These are phyloP conservation scores for Blechomonas ayalai DNA, from an alignment of 208 protist genomes.

Conservation along the genomic window DNA sequence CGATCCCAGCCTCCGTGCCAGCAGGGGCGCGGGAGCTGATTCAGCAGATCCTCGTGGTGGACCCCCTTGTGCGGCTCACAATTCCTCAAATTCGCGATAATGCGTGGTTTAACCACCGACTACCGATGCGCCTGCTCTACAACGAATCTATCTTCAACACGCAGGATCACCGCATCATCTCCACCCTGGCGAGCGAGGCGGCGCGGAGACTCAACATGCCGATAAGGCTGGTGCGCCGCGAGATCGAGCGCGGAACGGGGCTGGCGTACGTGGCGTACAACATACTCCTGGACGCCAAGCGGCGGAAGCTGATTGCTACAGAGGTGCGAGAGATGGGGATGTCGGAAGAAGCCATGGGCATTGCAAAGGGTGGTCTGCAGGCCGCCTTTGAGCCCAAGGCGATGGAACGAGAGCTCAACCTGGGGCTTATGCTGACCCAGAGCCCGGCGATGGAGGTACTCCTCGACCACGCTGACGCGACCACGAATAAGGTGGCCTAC, in stretches of 20 bases:
- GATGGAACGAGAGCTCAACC: constrained; percentile 76
- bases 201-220: constrained; percentile 43
- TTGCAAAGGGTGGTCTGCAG: constrained; percentile 8
- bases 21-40: constrained; percentile 68
- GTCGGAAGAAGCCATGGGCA: neutral
- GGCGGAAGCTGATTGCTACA: constrained; percentile 49
- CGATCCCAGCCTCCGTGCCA: constrained; percentile 55
- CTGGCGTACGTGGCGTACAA: constrained; percentile 75
- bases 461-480: constrained; percentile 61
- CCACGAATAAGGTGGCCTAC: constrained; percentile 65
- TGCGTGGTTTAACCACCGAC: constrained; percentile 78
- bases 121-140: constrained; percentile 77
- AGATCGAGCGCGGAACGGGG: constrained; percentile 57
- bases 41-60: constrained; percentile 82
- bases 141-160: constrained; percentile 59
- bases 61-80: constrained; percentile 84
- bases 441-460: constrained; percentile 85
- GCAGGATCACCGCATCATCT: constrained; percentile 65
- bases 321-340: constrained; percentile 46
- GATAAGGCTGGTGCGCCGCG: constrained; percentile 57
- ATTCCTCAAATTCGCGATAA: constrained; percentile 88
- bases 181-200: constrained; percentile 49
- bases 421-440: constrained; percentile 76
- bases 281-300: constrained; percentile 70
- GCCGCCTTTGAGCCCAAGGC: constrained; percentile 37